phyloP scores from a whole-genome alignment of 2,329 filamentous ascomycete genomes.

The Fusarium coffeatum region DNA sequence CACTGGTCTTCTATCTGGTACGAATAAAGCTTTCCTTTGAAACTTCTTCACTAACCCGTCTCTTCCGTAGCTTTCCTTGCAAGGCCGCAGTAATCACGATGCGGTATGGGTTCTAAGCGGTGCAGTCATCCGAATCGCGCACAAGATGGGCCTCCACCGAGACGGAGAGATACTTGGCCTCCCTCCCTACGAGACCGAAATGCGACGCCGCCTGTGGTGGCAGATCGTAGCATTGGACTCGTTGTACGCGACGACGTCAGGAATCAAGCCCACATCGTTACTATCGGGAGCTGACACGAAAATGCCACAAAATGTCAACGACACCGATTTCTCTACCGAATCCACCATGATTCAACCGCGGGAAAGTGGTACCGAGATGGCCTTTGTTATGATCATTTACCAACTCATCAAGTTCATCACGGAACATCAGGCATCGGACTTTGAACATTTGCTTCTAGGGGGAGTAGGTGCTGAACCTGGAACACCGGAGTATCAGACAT shows the following conservation, averaged over 20 bases:
- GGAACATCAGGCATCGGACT: neutral
- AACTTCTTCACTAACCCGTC: too few relatives aligned
- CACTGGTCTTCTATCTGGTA: conserved; percentile 7
- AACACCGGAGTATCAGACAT: neutral
- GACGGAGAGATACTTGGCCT: neutral
- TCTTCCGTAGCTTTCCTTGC: neutral
- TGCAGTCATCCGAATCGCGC: conserved; percentile 9
- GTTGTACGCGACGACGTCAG: conserved; percentile 15
- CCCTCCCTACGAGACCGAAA: conserved; percentile 1
- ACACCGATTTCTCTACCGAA: neutral
- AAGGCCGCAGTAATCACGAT: conserved; percentile 13
- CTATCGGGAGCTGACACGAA: conserved; percentile 2
- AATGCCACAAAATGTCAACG: conserved; percentile 3
- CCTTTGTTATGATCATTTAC: neutral
- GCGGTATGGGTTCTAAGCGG: conserved; percentile 15
- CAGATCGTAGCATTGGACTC: conserved; percentile 15
- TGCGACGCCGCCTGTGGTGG: conserved; percentile 22
- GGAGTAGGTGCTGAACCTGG: neutral
- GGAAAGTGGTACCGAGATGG: conserved; percentile 16
- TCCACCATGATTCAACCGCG: neutral
- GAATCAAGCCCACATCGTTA: conserved; percentile 1
- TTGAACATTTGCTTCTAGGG: conserved; percentile 11
- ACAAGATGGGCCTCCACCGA: conserved; percentile 15
- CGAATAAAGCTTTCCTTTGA: too few relatives aligned
- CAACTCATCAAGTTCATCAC: conserved; percentile 3